Evolutionary conservation across 257 asterid genomes (phyloP).

Genomic region (Echites panduratus): DNA sequence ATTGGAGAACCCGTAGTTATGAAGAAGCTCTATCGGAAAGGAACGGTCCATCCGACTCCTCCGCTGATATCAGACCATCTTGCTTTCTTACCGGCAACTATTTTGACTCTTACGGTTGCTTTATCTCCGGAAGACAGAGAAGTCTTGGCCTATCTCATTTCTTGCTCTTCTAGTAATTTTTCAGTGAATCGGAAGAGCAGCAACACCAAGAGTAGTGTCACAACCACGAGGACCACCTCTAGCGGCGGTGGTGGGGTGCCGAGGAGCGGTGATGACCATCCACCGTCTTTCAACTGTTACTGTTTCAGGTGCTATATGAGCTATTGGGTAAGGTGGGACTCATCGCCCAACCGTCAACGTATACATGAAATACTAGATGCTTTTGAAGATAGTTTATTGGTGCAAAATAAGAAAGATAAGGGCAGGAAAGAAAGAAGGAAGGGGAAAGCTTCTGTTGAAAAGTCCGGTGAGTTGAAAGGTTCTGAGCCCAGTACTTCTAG

Average conservation of each 20-base stretch:
- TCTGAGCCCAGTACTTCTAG: constrained; percentile 6
- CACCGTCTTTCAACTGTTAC: constrained; percentile 23
- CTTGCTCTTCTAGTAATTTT: constrained; percentile 24
- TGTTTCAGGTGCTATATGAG: constrained; percentile 40
- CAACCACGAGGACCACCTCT: background rate
- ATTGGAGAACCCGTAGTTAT: constrained; percentile 5
- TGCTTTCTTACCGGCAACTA: constrained; percentile 33
- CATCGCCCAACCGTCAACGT: constrained; percentile 40
- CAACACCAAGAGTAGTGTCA: background rate
- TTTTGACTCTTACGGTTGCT: constrained; percentile 30
- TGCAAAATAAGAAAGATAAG: constrained; percentile 23
- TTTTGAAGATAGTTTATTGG: constrained; percentile 27
- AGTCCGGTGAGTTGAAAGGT: background rate
- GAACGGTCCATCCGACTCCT: constrained; percentile 28
- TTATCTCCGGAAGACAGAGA: constrained; percentile 31
- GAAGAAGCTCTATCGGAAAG: constrained; percentile 31
- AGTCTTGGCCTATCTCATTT: constrained; percentile 31
- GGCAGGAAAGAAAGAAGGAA: constrained; percentile 26
- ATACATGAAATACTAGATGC: constrained; percentile 42
- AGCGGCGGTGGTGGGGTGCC: background rate
- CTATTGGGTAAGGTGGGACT: constrained; percentile 41
- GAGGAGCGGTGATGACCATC: constrained; percentile 14
- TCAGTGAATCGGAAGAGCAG: constrained; percentile 10
- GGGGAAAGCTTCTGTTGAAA: background rate
- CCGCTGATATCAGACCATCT: constrained; percentile 26